Percentiles rank a stretch among this genome's conserved stretches.
Conservation (phyloP, 805 yeast genomes). For the Yarrowia alimentaria region DNA sequence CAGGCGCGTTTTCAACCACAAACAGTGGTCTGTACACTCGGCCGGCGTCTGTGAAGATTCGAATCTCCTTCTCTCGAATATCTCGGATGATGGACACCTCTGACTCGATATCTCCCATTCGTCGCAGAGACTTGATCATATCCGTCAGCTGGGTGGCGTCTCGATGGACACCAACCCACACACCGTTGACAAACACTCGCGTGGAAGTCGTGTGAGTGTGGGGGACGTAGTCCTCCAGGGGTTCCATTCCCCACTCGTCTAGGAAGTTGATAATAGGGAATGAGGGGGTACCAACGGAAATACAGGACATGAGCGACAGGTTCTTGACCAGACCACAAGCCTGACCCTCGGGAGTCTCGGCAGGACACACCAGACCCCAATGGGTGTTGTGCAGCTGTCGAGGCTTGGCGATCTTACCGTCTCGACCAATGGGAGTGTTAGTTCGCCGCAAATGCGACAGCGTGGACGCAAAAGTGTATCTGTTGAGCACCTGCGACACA, state of each 20-base stretch:
- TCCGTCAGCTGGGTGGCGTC: conserved; percentile 91
- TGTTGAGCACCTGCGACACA: conserved; percentile 96
- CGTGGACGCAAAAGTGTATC: conserved; percentile 98
- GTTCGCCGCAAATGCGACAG: conserved; percentile 98
- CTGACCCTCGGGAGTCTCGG: conserved; percentile 99
- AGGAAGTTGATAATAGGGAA: conserved; percentile 89
- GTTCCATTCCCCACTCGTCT: conserved; percentile 99
- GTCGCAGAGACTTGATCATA: conserved; percentile 85
- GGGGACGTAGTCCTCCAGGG: conserved; percentile 92
- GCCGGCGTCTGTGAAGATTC: conserved; percentile 97
- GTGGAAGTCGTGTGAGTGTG: conserved; percentile 88
- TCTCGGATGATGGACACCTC: conserved; percentile 97
- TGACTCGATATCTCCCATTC: conserved; percentile 92
- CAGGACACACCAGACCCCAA: conserved; percentile 99
- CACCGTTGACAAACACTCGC: conserved; percentile 95
- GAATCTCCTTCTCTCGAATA: conserved; percentile 93
- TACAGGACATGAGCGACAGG: conserved; percentile 93
- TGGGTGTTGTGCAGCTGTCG: conserved; percentile 99
- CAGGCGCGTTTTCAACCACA: conserved; percentile 75
- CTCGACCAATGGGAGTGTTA: conserved; percentile 98
- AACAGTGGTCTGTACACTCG: conserved; percentile 96
- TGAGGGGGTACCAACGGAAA: conserved; percentile 96
- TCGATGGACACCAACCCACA: conserved; percentile 98
- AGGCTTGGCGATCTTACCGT: conserved; percentile 97
- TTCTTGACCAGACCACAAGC: conserved; percentile 99